Evolutionary conservation across 2,329 filamentous ascomycete genomes (phyloP).

Genomic region (Akanthomyces uredinophilus): DNA sequence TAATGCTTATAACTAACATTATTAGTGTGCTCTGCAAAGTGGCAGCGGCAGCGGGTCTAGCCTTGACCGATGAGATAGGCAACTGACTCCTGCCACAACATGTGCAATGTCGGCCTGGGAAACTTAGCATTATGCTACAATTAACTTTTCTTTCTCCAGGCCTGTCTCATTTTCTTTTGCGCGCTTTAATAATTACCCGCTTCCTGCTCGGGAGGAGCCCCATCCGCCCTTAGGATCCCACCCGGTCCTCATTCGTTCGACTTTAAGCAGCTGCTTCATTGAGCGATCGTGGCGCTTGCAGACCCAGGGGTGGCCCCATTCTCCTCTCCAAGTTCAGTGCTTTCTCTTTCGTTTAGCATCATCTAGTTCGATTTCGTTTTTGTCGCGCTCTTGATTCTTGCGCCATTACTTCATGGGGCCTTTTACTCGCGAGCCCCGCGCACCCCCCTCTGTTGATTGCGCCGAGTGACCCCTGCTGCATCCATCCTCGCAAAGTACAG

Average conservation of each 20-base stretch:
- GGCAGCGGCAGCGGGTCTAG: not conserved
- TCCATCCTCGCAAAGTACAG: not conserved
- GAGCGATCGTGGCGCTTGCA: constrained; percentile 5
- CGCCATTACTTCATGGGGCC: not conserved
- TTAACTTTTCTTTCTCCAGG: not conserved
- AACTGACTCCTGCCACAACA: not conserved
- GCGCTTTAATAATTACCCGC: not conserved
- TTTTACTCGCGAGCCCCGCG: not conserved
- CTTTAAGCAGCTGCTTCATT: constrained; percentile 6
- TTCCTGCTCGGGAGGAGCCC: not conserved
- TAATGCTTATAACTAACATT: too few relatives aligned
- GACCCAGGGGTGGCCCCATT: not conserved
- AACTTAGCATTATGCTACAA: not conserved
- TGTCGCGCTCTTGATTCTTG: not conserved
- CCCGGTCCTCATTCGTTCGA: not conserved
- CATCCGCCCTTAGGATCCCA: not conserved
- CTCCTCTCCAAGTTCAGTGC: not conserved
- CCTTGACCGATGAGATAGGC: not conserved
- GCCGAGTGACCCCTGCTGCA: not conserved
- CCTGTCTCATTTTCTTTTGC: not conserved
- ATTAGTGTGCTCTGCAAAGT: not conserved
- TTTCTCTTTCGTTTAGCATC: not conserved
- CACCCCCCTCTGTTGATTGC: not conserved
- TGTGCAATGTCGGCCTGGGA: not conserved
- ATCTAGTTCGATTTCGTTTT: not conserved